phyloP scores from a whole-genome alignment of 768 basidiomycete genomes.

The Symmetrospora coprosmae region DNA sequence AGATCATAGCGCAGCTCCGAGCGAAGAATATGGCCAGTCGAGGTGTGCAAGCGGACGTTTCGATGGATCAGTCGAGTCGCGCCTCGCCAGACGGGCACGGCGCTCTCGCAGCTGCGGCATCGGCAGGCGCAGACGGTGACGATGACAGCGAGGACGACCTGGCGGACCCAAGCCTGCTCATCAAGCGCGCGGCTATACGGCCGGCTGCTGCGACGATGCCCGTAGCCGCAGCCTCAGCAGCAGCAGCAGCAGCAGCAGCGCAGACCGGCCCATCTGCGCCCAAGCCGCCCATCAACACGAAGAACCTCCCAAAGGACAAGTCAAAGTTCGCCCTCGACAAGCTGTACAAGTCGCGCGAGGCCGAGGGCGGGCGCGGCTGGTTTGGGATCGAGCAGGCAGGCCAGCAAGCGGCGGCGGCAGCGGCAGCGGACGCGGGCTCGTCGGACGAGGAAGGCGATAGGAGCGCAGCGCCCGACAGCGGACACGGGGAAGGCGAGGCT shows the following conservation, averaged over 20 bases:
- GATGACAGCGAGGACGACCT: not conserved
- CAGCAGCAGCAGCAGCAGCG: not conserved
- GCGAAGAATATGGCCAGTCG: not conserved
- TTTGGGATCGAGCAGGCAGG: slow-evolving; percentile 1
- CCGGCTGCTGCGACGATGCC: not conserved
- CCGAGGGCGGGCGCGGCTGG: slow-evolving; percentile 8
- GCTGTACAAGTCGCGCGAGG: not conserved
- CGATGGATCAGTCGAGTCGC: too few relatives aligned
- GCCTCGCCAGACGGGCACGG: too few relatives aligned
- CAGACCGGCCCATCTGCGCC: not conserved
- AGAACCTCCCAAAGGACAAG: not conserved
- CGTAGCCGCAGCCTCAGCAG: not conserved
- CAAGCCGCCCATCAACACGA: not conserved
- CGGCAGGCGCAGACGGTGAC: not conserved
- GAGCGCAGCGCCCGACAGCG: too few relatives aligned
- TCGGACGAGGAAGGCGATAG: not conserved
- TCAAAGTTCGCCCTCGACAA: not conserved
- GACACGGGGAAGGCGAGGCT: not conserved
- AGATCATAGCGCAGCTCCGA: not conserved
- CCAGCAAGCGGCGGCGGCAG: not conserved
- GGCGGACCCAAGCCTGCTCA: not conserved
- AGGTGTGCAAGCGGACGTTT: too few relatives aligned
- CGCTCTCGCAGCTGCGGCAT: not conserved
- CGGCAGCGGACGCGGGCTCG: not conserved
- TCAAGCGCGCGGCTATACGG: not conserved